Percentiles rank a stretch among this genome's conserved stretches.
Conservation (phyloP, 768 basidiomycete genomes). For the Boletus barrowsii region DNA sequence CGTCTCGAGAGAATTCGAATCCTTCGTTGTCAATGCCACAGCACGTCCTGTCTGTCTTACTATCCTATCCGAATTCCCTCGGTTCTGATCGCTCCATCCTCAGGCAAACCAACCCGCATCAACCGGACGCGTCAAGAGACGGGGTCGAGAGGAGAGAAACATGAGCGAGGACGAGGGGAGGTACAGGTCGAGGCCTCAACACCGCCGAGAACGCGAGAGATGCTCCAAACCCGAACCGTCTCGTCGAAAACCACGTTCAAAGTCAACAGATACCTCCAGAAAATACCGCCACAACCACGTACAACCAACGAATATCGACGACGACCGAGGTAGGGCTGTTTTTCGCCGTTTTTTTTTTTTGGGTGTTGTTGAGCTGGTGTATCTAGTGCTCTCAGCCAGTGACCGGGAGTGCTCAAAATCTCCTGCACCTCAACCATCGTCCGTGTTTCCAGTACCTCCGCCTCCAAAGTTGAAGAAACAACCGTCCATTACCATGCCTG, state of each 20-base stretch:
- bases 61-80: not conserved
- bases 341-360: not conserved
- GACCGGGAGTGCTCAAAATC: slow-evolving; percentile 22
- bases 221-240: slow-evolving; percentile 2
- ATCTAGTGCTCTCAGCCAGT: slow-evolving; percentile 20
- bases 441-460: slow-evolving; percentile 25
- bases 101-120: slow-evolving; percentile 19
- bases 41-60: slow-evolving; percentile 27
- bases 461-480: slow-evolving; percentile 30
- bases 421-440: slow-evolving; percentile 9
- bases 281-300: not conserved
- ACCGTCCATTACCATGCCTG: slow-evolving; percentile 70
- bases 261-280: slow-evolving; percentile 12
- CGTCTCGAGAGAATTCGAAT: slow-evolving; percentile 67
- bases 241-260: slow-evolving; percentile 21
- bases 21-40: slow-evolving; percentile 67
- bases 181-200: slow-evolving; percentile 6
- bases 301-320: not conserved
- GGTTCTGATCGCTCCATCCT: slow-evolving; percentile 3
- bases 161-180: slow-evolving; percentile 13
- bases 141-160: slow-evolving; percentile 8
- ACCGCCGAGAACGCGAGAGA: slow-evolving; percentile 8
- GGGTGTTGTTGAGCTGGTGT: slow-evolving; percentile 4
- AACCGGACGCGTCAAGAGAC: slow-evolving; percentile 10
- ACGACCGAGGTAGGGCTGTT: slow-evolving; percentile 21